These are phyloP conservation scores for Melampsora larici-populina DNA, from an alignment of 1,284 basidiomycete genomes.

Conservation along the genomic window DNA sequence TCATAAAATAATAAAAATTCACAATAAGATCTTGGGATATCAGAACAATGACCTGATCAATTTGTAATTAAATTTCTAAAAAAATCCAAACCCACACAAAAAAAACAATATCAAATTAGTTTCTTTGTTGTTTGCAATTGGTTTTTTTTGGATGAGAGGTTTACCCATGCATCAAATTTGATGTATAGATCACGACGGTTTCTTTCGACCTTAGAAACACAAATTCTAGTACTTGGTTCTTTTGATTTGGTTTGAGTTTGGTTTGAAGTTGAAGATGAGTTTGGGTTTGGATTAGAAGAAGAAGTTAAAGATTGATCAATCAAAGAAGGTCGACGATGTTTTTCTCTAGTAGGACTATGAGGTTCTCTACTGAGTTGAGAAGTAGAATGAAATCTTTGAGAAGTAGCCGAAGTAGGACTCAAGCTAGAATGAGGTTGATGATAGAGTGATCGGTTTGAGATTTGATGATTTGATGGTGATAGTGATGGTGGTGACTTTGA, in stretches of 20 bases:
- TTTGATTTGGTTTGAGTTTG: constrained; percentile 60
- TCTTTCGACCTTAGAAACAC: constrained; percentile 82
- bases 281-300: not conserved
- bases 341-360: constrained; percentile 40
- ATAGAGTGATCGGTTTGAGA: too few relatives aligned
- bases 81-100: not conserved
- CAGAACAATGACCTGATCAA: not conserved
- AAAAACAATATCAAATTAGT: not conserved
- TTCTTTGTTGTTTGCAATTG: not conserved
- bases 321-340: not conserved
- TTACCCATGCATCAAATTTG: constrained; percentile 84
- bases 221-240: constrained; percentile 77
- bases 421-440: too few relatives aligned
- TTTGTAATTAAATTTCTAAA: not conserved
- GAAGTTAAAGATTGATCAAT: too few relatives aligned
- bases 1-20: constrained; percentile 55
- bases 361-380: constrained; percentile 11
- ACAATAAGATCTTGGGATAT: not conserved
- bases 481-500: not conserved
- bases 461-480: not conserved
- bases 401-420: too few relatives aligned
- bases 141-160: too few relatives aligned
- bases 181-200: constrained; percentile 87
- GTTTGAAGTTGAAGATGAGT: not conserved
- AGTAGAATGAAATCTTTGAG: too few relatives aligned